Conservation (phyloP, 441 rosid genomes). For the Viola pubescens region DNA sequence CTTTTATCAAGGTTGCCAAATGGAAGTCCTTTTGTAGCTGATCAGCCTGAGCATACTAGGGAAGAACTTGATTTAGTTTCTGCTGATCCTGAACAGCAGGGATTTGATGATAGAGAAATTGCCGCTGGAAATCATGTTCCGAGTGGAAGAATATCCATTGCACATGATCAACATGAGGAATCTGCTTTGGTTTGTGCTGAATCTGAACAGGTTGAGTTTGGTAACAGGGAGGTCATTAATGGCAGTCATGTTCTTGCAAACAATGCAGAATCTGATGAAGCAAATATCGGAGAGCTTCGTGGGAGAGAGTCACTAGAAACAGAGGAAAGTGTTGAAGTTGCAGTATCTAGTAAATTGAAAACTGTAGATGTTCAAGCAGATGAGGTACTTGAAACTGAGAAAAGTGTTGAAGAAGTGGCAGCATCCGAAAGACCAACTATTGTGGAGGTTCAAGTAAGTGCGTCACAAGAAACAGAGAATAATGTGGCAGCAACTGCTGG, state of each 20-base stretch:
- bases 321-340: conserved; percentile 7
- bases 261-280: conserved; percentile 23
- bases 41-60: conserved; percentile 20
- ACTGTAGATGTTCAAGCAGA: conserved; percentile 19
- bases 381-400: conserved; percentile 13
- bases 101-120: conserved; percentile 20
- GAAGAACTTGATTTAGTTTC: conserved; percentile 22
- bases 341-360: conserved; percentile 12
- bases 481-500: neutral
- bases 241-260: conserved; percentile 17
- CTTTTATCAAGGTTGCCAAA: conserved; percentile 28
- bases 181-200: no score
- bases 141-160: neutral
- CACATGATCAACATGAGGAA: no score
- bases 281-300: conserved; percentile 15
- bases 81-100: conserved; percentile 21
- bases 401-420: conserved; percentile 10
- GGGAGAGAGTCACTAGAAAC: conserved; percentile 16
- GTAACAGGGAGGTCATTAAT: neutral
- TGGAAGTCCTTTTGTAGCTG: conserved; percentile 29
- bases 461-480: neutral
- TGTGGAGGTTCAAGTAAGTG: neutral
- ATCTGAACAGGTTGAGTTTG: no score
- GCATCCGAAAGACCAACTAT: conserved; percentile 6
- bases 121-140: conserved; percentile 28